Base-by-base conservation (phyloP, 176 grass and related monocot genomes). In the Juncus inflexus region DNA sequence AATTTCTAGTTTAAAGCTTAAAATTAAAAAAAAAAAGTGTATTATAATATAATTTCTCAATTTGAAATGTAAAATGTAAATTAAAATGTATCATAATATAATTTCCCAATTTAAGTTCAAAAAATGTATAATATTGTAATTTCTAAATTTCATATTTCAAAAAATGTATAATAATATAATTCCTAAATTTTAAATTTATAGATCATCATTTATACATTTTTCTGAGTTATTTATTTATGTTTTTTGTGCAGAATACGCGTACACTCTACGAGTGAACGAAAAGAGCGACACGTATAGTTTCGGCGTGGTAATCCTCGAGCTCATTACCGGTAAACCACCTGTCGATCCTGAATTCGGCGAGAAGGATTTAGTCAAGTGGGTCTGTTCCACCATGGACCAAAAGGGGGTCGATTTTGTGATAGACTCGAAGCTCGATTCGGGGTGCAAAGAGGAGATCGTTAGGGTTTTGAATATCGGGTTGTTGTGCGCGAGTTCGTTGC, bases 281-380 rank as follows among this genome's bases (percentile, higher is more conserved):
- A 97, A 97, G 73, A 91, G 92, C 1, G 92, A 97, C 77, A 89
- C 77, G 7, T 97, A 97, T 55, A 97, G 92, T 63, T 89, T 91
- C 2, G 92, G 92, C 7, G 92, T 97, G 15, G 92, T 97, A 9
- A 85, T 97, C 45, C 79, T 97, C 0, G 92, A 97, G 72, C 87
- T 97, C 0, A 74, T 91, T 14, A 97, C 84, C 0, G 92, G 92
- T 28, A 97, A 83, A 2, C 92, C 74, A 0, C 82, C 92, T 0
- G 77, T 96, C 6, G 87, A 91, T 64, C 77, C 87, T 0, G 87
- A 96, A 74, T 91, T 89, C 3, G 92, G 92, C 0, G 92, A 95
- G 45, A 96, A 91, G 67, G 92, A 96, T 78, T 35, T 96, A 66
- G 87, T 96, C 59, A 91, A 86, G 51, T 96, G 92, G 92, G 84